Conservation (phyloP, 176 grass and related monocot genomes). For the Pharus latifolius region DNA sequence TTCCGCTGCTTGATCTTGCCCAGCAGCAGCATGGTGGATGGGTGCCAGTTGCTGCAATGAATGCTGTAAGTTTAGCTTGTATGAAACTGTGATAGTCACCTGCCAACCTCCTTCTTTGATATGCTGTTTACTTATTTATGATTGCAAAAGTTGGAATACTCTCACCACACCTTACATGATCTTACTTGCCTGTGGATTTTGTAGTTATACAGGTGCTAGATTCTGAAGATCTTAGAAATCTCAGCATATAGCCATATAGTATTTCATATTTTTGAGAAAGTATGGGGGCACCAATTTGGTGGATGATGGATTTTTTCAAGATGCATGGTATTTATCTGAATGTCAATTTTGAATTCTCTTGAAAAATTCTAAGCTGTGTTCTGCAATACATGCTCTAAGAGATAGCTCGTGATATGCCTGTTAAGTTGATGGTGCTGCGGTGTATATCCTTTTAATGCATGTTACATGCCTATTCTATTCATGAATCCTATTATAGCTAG, state of each 20-base stretch:
- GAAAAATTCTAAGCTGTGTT: not conserved
- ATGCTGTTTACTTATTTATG: not conserved
- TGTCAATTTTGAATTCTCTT: not conserved
- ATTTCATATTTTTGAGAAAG: no score
- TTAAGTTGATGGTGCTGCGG: not conserved
- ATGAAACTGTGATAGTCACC: not conserved
- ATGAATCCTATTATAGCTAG: not conserved
- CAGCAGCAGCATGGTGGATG: slow-evolving; percentile 97
- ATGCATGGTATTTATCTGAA: no score
- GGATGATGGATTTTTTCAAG: no score
- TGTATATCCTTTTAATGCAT: not conserved
- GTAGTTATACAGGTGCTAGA: no score
- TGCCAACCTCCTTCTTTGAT: not conserved
- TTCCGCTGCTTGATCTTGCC: slow-evolving; percentile 81
- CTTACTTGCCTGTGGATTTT: not conserved
- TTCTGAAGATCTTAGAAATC: no score
- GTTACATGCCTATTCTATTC: not conserved
- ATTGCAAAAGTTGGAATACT: no score
- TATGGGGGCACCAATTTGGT: no score
- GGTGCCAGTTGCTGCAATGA: slow-evolving; percentile 89
- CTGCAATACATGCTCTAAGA: not conserved
- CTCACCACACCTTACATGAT: not conserved
- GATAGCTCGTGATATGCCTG: no score
- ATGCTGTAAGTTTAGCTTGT: slow-evolving; percentile 51
- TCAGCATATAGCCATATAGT: no score